phyloP scores from a whole-genome alignment of 208 protist species.

The Wallacemonas sp. region DNA sequence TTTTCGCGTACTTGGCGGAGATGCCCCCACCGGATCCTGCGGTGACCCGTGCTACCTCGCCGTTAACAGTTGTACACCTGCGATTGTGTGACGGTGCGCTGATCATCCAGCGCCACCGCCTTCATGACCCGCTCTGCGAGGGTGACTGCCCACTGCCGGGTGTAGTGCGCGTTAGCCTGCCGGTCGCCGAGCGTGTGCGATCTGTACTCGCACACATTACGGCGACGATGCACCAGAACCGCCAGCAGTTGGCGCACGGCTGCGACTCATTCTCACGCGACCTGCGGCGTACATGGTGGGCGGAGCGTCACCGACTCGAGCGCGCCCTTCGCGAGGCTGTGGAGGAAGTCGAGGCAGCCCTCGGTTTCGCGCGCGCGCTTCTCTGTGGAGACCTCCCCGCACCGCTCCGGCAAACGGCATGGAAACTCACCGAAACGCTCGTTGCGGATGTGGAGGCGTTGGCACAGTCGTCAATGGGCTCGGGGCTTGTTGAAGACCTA shows the following conservation, averaged over 20 bases:
- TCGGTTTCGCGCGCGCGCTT: slow-evolving; percentile 25
- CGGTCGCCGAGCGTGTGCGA: slow-evolving; percentile 5
- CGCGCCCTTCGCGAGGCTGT: slow-evolving; percentile 19
- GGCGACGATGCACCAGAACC: slow-evolving; percentile 19
- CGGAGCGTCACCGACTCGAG: slow-evolving; percentile 22
- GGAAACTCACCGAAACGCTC: slow-evolving; percentile 14
- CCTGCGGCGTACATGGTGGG: slow-evolving; percentile 32
- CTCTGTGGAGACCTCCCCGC: slow-evolving; percentile 32
- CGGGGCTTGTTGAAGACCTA: background rate
- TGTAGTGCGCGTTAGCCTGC: background rate
- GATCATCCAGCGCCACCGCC: background rate
- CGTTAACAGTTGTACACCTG: background rate
- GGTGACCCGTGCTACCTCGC: too few species aligned
- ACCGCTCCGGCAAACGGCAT: slow-evolving; percentile 10
- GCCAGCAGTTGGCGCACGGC: slow-evolving; percentile 20
- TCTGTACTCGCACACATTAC: slow-evolving; percentile 8
- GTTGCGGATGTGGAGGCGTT: slow-evolving; percentile 6
- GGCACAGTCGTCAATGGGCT: background rate
- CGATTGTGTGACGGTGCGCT: background rate
- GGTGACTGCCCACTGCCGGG: background rate
- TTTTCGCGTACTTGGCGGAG: background rate
- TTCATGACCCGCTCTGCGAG: background rate
- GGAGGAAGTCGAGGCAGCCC: slow-evolving; percentile 22
- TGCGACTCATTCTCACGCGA: slow-evolving; percentile 1
- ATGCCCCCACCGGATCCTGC: too few species aligned